Percentiles rank a stretch among this genome's conserved stretches.
Conservation (phyloP, 306 rosid species). For the Luffa acutangula region DNA sequence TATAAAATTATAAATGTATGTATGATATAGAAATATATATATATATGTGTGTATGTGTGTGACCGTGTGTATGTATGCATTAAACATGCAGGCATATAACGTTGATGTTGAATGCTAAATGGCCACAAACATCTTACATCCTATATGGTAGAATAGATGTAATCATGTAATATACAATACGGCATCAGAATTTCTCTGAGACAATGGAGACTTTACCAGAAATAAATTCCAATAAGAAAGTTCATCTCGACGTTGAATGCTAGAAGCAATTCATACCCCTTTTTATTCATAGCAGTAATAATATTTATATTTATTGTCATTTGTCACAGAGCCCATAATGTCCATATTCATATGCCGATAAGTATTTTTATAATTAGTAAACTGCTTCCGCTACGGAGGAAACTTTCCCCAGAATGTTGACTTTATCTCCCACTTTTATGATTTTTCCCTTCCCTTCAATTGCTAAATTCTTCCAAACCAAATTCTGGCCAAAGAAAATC, state of each 20-base stretch:
- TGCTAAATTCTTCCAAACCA: constrained; percentile 46
- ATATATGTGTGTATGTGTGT: too few relatives aligned
- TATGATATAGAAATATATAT: too few relatives aligned
- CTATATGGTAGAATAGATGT: too few relatives aligned
- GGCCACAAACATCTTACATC: too few relatives aligned
- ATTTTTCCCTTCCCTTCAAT: constrained; percentile 31
- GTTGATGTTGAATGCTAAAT: too few relatives aligned
- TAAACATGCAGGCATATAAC: too few relatives aligned
- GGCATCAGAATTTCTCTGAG: too few relatives aligned
- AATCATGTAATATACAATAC: not conserved
- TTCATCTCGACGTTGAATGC: not conserved
- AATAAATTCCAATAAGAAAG: not conserved
- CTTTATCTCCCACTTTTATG: constrained; percentile 50
- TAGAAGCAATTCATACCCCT: not conserved
- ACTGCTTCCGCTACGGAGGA: constrained; percentile 53
- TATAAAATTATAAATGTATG: too few relatives aligned
- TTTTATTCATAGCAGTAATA: not conserved
- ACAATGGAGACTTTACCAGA: not conserved
- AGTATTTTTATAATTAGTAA: not conserved
- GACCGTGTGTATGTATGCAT: too few relatives aligned
- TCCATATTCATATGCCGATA: not conserved
- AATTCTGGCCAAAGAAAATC: constrained; percentile 78
- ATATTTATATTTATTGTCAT: not conserved
- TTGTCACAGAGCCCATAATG: not conserved
- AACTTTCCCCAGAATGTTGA: constrained; percentile 38